Conservation (phyloP, 345 rosid species). For the Pistacia atlantica region DNA sequence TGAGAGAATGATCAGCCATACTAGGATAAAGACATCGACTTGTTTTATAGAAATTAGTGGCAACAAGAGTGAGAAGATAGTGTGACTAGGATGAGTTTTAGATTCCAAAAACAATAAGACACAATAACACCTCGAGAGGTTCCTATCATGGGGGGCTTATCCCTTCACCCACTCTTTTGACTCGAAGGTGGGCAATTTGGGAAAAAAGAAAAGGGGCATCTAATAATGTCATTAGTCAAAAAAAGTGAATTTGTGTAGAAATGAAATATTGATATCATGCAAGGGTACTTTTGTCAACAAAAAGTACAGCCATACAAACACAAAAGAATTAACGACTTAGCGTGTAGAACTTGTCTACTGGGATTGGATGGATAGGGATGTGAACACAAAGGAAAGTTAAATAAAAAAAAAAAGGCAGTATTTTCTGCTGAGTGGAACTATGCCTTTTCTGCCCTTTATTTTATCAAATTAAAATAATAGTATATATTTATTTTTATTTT, state of each 20-base stretch:
- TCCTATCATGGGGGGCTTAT: conserved; percentile 18
- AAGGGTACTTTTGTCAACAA: conserved; percentile 38
- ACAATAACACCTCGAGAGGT: conserved; percentile 41
- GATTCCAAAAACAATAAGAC: conserved; percentile 30
- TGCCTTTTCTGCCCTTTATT: conserved; percentile 29
- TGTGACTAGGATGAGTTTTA: not conserved
- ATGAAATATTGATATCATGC: conserved; percentile 11
- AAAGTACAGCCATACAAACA: conserved; percentile 28
- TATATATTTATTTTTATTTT: not conserved
- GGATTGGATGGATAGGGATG: conserved; percentile 31
- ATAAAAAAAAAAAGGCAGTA: conserved; percentile 12
- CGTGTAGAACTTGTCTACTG: conserved; percentile 46
- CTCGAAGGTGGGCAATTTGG: conserved; percentile 19
- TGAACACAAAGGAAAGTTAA: conserved; percentile 16
- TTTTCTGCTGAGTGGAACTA: conserved; percentile 21
- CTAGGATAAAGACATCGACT: no score
- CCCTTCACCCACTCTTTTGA: conserved; percentile 28
- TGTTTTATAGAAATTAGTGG: no score
- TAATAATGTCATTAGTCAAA: conserved; percentile 2
- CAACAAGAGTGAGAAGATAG: no score
- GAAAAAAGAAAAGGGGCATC: conserved; percentile 22
- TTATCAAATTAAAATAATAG: not conserved
- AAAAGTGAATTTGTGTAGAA: not conserved
- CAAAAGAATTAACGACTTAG: conserved; percentile 29
- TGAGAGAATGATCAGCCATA: no score